Percentiles rank a stretch among this genome's conserved stretches.
phyloP scores from a whole-genome alignment of 306 rosid species.

The Cucumis hystrix region DNA sequence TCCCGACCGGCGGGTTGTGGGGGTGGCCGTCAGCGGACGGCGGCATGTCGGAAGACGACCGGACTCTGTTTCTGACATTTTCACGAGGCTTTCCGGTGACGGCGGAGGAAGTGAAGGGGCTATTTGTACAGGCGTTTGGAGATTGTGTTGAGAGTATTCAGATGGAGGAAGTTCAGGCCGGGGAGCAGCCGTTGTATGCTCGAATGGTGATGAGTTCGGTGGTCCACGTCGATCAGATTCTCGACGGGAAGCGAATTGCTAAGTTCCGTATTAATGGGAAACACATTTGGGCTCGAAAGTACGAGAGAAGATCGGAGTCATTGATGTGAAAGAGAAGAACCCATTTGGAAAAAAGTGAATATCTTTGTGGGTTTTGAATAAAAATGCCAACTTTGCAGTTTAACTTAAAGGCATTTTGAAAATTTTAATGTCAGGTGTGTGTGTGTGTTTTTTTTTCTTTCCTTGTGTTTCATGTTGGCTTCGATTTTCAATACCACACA shows the following conservation, averaged over 20 bases:
- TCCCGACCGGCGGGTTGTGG: conserved; percentile 20
- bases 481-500: not conserved
- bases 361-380: not conserved
- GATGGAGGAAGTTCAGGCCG: conserved; percentile 21
- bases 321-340: not conserved
- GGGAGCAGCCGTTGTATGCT: conserved; percentile 40
- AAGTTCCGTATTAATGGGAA: conserved; percentile 39
- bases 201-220: conserved; percentile 27
- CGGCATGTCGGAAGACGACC: conserved; percentile 21
- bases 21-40: not conserved
- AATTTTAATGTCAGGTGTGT: not conserved
- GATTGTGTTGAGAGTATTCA: conserved; percentile 24
- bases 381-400: not conserved
- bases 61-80: conserved; percentile 53
- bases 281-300: conserved; percentile 59
- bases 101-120: conserved; percentile 19
- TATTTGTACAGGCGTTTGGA: conserved; percentile 15
- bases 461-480: not conserved
- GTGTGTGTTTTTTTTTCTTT: not conserved
- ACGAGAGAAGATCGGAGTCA: conserved; percentile 30
- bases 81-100: conserved; percentile 45
- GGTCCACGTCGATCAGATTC: conserved; percentile 21
- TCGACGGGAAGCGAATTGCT: conserved; percentile 22
- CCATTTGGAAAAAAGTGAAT: not conserved
- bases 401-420: not conserved